These are phyloP conservation scores for Chaetoceros muelleri DNA, from an alignment of 108 stramenopile genomes.

Conservation along the genomic window DNA sequence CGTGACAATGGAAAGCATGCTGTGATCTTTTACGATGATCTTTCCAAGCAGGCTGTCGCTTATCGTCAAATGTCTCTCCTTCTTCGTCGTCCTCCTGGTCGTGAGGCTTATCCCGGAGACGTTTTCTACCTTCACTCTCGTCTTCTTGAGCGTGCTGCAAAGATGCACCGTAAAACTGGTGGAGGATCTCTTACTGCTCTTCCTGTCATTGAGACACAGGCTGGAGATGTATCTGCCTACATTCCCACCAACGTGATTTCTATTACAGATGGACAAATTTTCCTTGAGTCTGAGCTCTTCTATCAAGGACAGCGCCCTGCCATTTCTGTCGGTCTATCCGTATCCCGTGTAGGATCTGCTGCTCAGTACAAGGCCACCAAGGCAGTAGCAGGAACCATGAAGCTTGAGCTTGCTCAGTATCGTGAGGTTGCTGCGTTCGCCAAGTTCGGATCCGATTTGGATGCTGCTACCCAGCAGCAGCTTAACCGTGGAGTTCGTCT, in stretches of 20 bases:
- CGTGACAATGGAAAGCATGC: slow-evolving; percentile 99
- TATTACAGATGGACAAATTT: slow-evolving; percentile 99
- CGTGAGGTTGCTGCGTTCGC: slow-evolving; percentile 99
- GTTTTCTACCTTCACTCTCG: slow-evolving; percentile 99
- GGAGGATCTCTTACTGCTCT: slow-evolving; percentile 98
- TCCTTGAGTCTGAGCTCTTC: slow-evolving; percentile 99
- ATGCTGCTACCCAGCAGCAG: slow-evolving; percentile 99
- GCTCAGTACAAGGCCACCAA: slow-evolving; percentile 99
- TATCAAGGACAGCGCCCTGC: slow-evolving; percentile 99
- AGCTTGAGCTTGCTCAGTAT: slow-evolving; percentile 99
- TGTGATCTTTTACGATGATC: slow-evolving; percentile 99
- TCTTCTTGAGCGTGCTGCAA: slow-evolving; percentile 99
- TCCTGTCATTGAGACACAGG: slow-evolving; percentile 99
- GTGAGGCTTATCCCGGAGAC: slow-evolving; percentile 99
- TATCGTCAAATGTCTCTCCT: slow-evolving; percentile 99
- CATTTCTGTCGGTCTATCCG: slow-evolving; percentile 98
- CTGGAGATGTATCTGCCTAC: slow-evolving; percentile 99
- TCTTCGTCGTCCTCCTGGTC: slow-evolving; percentile 99
- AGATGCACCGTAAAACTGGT: slow-evolving; percentile 94
- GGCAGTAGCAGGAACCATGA: slow-evolving; percentile 99
- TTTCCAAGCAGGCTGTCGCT: slow-evolving; percentile 98
- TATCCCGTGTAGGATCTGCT: slow-evolving; percentile 98
- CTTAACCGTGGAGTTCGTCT: slow-evolving; percentile 99
- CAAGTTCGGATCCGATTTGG: slow-evolving; percentile 99
- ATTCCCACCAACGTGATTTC: slow-evolving; percentile 99